A percentile compares a stretch with the other conserved stretches of the same genome.
These are phyloP conservation scores for Epicoccum nigrum DNA, from an alignment of 2,329 filamentous ascomycete genomes.

Conservation along the genomic window DNA sequence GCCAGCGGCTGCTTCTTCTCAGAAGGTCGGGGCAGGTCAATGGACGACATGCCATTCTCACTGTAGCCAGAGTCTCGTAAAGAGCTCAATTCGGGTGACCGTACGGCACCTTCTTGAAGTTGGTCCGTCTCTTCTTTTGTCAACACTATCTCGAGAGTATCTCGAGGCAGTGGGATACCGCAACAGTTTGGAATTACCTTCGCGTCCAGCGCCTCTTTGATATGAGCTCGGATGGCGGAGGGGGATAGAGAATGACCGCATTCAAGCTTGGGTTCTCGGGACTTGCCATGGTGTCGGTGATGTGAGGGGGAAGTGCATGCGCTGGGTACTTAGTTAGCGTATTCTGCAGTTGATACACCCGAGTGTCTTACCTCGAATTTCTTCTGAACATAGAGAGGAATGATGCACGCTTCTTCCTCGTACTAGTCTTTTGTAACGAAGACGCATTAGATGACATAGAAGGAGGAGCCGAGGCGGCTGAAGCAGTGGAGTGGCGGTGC, in stretches of 20 bases:
- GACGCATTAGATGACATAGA: constrained; percentile 33
- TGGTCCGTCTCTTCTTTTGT: constrained; percentile 47
- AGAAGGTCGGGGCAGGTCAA: constrained; percentile 23
- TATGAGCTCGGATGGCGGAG: constrained; percentile 35
- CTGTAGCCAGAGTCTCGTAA: constrained; percentile 37
- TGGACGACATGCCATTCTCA: constrained; percentile 32
- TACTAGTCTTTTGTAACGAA: constrained; percentile 21
- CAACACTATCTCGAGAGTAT: constrained; percentile 47
- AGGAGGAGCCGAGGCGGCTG: constrained; percentile 26
- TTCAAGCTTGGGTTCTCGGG: constrained; percentile 33
- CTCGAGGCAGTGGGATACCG: constrained; percentile 48
- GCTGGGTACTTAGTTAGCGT: constrained; percentile 29
- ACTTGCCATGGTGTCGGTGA: constrained; percentile 31
- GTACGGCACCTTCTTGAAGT: constrained; percentile 23
- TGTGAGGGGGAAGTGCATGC: constrained; percentile 36
- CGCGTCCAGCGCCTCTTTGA: constrained; percentile 44
- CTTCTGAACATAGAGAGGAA: constrained; percentile 42
- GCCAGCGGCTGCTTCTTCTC: constrained; percentile 12
- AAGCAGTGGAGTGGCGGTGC: constrained; percentile 31
- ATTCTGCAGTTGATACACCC: not conserved
- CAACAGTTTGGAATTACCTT: constrained; percentile 50
- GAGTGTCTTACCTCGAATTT: constrained; percentile 33
- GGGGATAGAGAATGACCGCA: constrained; percentile 42
- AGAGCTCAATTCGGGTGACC: constrained; percentile 24
- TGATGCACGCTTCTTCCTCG: constrained; percentile 38